A percentile compares a stretch with the other conserved stretches of the same genome.
These are phyloP conservation scores for Microglena sp. DNA, from an alignment of 139 green algal species.

Conservation along the genomic window DNA sequence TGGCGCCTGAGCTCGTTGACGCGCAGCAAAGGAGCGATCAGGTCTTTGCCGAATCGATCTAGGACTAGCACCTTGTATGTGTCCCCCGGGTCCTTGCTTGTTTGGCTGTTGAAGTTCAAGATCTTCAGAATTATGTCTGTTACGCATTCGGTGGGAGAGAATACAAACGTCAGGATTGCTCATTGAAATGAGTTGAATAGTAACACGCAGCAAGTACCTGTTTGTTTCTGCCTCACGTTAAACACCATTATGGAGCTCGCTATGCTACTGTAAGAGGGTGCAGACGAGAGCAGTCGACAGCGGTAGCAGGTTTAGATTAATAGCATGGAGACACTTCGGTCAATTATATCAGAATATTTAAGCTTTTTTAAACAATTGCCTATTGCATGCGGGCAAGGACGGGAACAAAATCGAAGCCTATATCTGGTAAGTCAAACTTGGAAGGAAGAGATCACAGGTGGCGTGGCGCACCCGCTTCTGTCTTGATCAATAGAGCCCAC, in stretches of 20 bases:
- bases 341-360: no score
- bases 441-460: no score
- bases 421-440: no score
- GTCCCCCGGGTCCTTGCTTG: slow-evolving; percentile 33
- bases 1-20: slow-evolving; percentile 82
- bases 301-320: no score
- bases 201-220: slow-evolving; percentile 29
- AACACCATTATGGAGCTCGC: slow-evolving; percentile 57
- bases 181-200: not conserved
- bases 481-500: no score
- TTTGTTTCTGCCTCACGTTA: slow-evolving; percentile 64
- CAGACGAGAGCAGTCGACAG: no score
- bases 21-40: slow-evolving; percentile 86
- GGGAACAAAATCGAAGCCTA: no score
- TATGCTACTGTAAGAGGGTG: no score
- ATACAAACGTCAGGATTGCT: not conserved
- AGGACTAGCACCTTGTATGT: slow-evolving; percentile 94
- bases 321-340: no score
- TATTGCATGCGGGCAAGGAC: no score
- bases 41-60: slow-evolving; percentile 76
- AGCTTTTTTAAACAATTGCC: no score
- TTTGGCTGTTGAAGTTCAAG: slow-evolving; percentile 31
- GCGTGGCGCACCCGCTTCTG: no score
- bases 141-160: not conserved
- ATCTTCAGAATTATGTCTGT: slow-evolving; percentile 35